Evolutionary conservation across 768 basidiomycete genomes (phyloP).

Genomic region (Auriscalpium microsporum): DNA sequence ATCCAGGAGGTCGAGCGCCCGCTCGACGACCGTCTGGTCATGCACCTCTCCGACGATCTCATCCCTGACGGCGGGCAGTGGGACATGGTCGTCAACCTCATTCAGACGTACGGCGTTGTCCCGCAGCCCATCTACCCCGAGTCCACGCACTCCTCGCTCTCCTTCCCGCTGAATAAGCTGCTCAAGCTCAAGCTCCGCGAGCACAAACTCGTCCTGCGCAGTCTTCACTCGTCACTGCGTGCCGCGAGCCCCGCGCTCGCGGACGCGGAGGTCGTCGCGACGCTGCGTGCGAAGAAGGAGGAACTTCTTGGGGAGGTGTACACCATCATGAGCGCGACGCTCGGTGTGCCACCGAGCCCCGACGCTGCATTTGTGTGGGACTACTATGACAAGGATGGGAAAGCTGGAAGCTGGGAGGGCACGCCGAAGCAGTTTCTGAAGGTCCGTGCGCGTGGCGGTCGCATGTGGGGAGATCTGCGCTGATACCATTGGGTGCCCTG

Average conservation of each 20-base stretch:
- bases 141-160: conserved; percentile 71
- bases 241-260: conserved; percentile 32
- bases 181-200: conserved; percentile 90
- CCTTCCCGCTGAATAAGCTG: conserved; percentile 63
- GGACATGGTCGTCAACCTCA: conserved; percentile 77
- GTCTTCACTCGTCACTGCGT: conserved; percentile 45
- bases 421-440: conserved; percentile 78
- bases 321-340: conserved; percentile 71
- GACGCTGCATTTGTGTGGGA: conserved; percentile 76
- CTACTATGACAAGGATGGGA: conserved; percentile 76
- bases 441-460: conserved; percentile 7
- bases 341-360: conserved; percentile 78
- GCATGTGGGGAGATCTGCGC: background rate
- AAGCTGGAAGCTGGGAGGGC: conserved; percentile 65
- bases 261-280: conserved; percentile 36
- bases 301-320: conserved; percentile 79
- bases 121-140: conserved; percentile 82
- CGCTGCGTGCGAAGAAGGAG: conserved; percentile 78
- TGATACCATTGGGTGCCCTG: conserved; percentile 13
- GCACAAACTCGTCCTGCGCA: conserved; percentile 75
- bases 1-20: conserved; percentile 76
- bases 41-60: conserved; percentile 64
- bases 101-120: conserved; percentile 74
- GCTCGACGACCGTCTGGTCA: conserved; percentile 76
- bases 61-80: conserved; percentile 92